Conservation (phyloP, 345 rosid genomes). For the Abelmoschus esculentus region DNA sequence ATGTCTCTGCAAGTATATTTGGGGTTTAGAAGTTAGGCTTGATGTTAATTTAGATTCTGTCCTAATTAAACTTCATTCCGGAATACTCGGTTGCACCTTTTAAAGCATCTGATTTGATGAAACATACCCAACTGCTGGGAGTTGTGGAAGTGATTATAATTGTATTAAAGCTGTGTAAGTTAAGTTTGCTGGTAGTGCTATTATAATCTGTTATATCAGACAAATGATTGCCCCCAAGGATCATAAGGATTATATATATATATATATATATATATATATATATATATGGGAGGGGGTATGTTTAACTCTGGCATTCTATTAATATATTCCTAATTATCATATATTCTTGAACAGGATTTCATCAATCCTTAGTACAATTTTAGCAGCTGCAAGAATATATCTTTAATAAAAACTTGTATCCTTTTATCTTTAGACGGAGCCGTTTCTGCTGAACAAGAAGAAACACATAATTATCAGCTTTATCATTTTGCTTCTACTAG, state of each 20-base stretch:
- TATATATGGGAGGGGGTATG: not conserved
- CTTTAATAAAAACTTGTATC: not conserved
- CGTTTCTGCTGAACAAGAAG: not conserved
- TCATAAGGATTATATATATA: not conserved
- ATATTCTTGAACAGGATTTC: not conserved
- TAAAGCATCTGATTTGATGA: not conserved
- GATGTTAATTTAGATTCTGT: not conserved
- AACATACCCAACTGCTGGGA: not conserved
- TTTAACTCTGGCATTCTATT: not conserved
- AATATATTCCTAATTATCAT: not conserved
- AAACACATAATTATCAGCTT: not conserved
- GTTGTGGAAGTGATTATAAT: not conserved
- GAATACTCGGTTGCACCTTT: not conserved
- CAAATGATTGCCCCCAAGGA: not conserved
- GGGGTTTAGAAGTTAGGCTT: not conserved
- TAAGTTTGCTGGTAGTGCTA: not conserved
- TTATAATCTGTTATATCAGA: not conserved
- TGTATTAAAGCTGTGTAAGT: not conserved
- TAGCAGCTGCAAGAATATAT: not conserved
- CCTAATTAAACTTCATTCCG: not conserved
- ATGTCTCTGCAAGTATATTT: not conserved
- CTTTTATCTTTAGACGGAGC: not conserved
- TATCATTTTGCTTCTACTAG: not conserved
- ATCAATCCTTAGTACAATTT: not conserved
- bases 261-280: no score